These are phyloP conservation scores for Cutaneotrichosporon sp. DNA, from an alignment of 1,284 basidiomycete genomes.

Conservation along the genomic window DNA sequence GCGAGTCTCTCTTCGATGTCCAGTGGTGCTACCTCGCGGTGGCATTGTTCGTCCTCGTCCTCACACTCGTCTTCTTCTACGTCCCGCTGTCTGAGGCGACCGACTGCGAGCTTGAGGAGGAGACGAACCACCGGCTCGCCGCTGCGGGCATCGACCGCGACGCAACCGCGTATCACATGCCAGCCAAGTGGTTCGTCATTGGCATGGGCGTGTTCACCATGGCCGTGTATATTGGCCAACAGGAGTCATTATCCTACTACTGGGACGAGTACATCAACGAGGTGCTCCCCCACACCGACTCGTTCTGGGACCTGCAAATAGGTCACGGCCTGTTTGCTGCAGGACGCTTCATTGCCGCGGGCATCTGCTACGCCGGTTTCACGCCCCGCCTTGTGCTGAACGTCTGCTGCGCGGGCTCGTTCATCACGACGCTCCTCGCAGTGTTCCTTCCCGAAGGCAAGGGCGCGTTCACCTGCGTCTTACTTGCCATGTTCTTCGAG, in stretches of 20 bases:
- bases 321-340: slow-evolving; percentile 40
- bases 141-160: slow-evolving; percentile 26
- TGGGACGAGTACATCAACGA: slow-evolving; percentile 28
- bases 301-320: slow-evolving; percentile 39
- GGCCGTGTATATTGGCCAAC: slow-evolving; percentile 47
- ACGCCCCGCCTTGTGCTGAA: slow-evolving; percentile 44
- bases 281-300: slow-evolving; percentile 29
- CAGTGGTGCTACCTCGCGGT: slow-evolving; percentile 54
- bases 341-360: slow-evolving; percentile 43
- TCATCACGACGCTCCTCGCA: slow-evolving; percentile 38
- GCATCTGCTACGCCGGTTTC: slow-evolving; percentile 39
- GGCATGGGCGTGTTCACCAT: slow-evolving; percentile 35
- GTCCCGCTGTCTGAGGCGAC: slow-evolving; percentile 46
- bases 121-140: slow-evolving; percentile 33
- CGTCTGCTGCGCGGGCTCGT: slow-evolving; percentile 36
- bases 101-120: slow-evolving; percentile 45
- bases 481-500: slow-evolving; percentile 49
- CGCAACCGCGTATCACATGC: slow-evolving; percentile 26
- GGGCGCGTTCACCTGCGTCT: slow-evolving; percentile 31
- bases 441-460: slow-evolving; percentile 33
- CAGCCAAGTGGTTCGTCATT: slow-evolving; percentile 28
- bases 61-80: slow-evolving; percentile 52
- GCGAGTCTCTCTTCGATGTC: slow-evolving; percentile 40
- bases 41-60: slow-evolving; percentile 46
- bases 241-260: slow-evolving; percentile 46